phyloP scores from a whole-genome alignment of 495 filamentous ascomycete species.

The Xylaria flabelliformis region DNA sequence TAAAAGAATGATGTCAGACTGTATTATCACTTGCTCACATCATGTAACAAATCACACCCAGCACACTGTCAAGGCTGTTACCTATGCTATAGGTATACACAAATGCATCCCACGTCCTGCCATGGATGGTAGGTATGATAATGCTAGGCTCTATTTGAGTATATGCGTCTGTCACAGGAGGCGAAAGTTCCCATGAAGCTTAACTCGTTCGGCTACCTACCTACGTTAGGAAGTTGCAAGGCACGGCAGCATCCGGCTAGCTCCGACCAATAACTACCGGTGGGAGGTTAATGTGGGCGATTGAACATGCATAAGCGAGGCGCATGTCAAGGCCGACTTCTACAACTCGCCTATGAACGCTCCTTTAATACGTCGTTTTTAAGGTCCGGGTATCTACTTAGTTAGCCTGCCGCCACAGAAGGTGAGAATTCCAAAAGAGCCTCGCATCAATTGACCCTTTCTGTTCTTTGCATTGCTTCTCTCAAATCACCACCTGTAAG shows the following conservation, averaged over 20 bases:
- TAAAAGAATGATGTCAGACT: neutral
- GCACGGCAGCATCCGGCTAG: conserved; percentile 1
- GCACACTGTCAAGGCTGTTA: too few relatives aligned
- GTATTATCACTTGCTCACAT: neutral
- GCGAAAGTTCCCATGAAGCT: neutral
- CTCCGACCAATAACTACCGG: conserved; percentile 1
- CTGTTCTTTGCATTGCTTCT: neutral
- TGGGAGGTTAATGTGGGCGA: neutral
- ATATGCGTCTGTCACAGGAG: neutral
- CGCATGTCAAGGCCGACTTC: neutral
- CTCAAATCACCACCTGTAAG: neutral
- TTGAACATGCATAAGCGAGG: conserved; percentile 10
- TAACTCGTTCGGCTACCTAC: neutral
- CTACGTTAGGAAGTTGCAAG: conserved; percentile 10
- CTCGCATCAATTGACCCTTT: neutral
- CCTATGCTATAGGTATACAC: too few relatives aligned
- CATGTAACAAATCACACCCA: neutral
- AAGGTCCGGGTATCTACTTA: neutral
- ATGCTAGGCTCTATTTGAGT: neutral
- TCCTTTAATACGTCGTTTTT: neutral
- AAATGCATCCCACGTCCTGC: neutral
- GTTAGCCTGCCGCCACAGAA: neutral
- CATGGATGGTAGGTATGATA: neutral
- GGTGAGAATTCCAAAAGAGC: conserved; percentile 8
- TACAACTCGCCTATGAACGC: neutral